phyloP scores from a whole-genome alignment of 805 yeast species.

The Suhomyces tanzawaensis region DNA sequence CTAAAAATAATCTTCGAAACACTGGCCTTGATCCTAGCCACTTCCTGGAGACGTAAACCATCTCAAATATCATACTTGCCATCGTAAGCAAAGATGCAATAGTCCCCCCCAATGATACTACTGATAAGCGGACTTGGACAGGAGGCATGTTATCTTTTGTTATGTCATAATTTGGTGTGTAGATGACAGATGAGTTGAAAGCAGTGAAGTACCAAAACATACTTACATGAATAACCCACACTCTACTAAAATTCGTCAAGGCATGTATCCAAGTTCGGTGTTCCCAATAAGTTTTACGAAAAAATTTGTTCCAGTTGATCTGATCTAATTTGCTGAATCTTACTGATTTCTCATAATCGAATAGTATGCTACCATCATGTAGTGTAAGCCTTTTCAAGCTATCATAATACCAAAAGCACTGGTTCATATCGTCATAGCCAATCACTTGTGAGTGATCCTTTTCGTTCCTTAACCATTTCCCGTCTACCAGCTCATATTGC shows the following conservation, averaged over 20 bases:
- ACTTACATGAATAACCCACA: slow-evolving; percentile 52
- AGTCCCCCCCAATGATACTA: slow-evolving; percentile 46
- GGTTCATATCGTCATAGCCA: slow-evolving; percentile 57
- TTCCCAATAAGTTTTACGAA: slow-evolving; percentile 48
- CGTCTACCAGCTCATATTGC: slow-evolving; percentile 56
- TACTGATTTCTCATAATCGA: slow-evolving; percentile 24
- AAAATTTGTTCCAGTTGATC: slow-evolving; percentile 41
- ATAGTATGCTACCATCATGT: slow-evolving; percentile 29
- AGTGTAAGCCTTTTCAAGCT: slow-evolving; percentile 33
- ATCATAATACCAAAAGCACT: slow-evolving; percentile 47
- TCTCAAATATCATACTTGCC: slow-evolving; percentile 24
- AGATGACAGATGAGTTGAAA: slow-evolving; percentile 49
- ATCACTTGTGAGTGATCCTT: slow-evolving; percentile 63
- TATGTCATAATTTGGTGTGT: slow-evolving; percentile 43
- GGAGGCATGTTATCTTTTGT: slow-evolving; percentile 44
- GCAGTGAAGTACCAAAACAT: slow-evolving; percentile 53
- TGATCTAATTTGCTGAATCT: slow-evolving; percentile 30
- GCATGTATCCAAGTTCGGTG: slow-evolving; percentile 50
- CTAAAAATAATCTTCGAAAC: slow-evolving; percentile 13
- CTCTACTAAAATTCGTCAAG: slow-evolving; percentile 48
- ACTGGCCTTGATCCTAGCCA: slow-evolving; percentile 21
- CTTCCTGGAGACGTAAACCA: slow-evolving; percentile 23
- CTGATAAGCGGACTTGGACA: slow-evolving; percentile 42
- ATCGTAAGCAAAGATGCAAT: slow-evolving; percentile 34
- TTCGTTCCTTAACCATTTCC: slow-evolving; percentile 59